phyloP scores from a whole-genome alignment of 1,284 basidiomycete species.

The Heimioporus retisporus region DNA sequence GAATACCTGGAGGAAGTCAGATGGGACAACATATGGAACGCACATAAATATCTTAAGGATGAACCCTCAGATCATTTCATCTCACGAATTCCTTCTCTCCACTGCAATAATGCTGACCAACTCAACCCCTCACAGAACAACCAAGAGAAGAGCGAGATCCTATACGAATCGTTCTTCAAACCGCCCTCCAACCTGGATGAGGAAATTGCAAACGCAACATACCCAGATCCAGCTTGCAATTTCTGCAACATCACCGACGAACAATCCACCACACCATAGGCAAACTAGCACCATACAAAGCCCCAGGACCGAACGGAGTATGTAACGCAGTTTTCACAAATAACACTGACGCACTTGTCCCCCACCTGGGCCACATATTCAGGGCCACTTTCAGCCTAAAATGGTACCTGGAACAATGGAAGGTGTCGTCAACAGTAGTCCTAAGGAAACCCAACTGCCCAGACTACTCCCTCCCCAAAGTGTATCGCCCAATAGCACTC shows the following conservation, averaged over 20 bases:
- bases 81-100: neutral
- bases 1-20: neutral
- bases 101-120: neutral
- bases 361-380: no score
- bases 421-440: no score
- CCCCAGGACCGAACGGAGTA: neutral
- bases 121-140: no score
- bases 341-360: neutral
- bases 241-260: neutral
- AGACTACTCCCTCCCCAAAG: no score
- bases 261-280: neutral
- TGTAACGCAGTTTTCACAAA: neutral
- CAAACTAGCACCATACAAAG: neutral
- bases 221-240: neutral
- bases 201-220: neutral
- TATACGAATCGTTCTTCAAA: no score
- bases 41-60: neutral
- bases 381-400: no score
- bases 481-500: no score
- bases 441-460: no score
- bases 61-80: neutral
- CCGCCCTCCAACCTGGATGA: neutral
- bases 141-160: no score
- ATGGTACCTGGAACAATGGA: no score
- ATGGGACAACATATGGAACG: neutral